phyloP scores from a whole-genome alignment of 2,329 filamentous ascomycete genomes.

The Albophoma yamanashiensis region DNA sequence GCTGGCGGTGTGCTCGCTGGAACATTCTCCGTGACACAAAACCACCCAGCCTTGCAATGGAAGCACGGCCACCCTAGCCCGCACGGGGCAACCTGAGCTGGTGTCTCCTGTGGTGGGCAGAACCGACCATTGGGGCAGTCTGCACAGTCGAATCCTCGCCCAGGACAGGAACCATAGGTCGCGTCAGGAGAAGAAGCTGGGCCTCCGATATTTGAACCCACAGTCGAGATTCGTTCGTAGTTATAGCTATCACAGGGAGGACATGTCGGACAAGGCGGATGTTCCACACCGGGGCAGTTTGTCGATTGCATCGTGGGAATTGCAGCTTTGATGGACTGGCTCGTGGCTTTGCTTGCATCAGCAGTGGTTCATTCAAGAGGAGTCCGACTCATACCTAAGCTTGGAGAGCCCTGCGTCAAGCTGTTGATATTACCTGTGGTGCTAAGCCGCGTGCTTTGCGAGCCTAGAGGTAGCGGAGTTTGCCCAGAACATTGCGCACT shows the following conservation, averaged over 20 bases:
- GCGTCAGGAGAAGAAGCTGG: neutral
- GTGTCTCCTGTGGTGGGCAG: conserved; percentile 19
- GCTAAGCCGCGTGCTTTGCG: neutral
- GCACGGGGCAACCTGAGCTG: conserved; percentile 15
- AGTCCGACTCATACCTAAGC: neutral
- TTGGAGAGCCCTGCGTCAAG: neutral
- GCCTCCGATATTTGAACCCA: neutral
- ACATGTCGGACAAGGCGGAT: conserved; percentile 6
- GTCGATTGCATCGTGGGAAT: neutral
- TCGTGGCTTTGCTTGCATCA: neutral
- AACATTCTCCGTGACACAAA: conserved; percentile 10
- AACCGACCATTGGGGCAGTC: conserved; percentile 21
- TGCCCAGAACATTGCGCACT: neutral
- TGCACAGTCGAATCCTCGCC: conserved; percentile 14
- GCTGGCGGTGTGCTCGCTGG: neutral
- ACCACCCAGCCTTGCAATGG: conserved; percentile 18
- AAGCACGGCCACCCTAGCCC: conserved; percentile 20
- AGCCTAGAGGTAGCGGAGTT: neutral
- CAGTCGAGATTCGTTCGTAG: neutral
- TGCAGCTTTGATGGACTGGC: neutral
- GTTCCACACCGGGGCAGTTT: neutral
- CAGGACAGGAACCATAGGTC: conserved; percentile 11
- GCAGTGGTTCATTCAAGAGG: neutral
- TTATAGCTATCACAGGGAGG: conserved; percentile 8
- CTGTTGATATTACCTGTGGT: neutral